These are phyloP conservation scores for Aspergillus sp. DNA, from an alignment of 2,329 filamentous ascomycete genomes.

Conservation along the genomic window DNA sequence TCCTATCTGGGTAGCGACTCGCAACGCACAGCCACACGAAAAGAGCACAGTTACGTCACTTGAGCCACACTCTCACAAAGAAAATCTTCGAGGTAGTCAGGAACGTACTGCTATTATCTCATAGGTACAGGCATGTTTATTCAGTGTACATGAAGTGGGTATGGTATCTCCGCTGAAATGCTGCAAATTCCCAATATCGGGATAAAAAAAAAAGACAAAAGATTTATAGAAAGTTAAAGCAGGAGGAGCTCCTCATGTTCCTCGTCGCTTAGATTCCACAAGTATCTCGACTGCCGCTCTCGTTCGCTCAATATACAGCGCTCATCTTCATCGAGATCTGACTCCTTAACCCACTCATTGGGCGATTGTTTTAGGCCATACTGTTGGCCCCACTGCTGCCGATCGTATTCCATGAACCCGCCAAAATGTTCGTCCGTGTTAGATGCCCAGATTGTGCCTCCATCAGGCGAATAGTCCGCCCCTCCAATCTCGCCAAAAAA, in stretches of 20 bases:
- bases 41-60: background rate
- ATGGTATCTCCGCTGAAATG: slow-evolving; percentile 13
- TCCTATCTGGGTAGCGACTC: background rate
- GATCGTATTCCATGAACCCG: slow-evolving; percentile 47
- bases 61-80: background rate
- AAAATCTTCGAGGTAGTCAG: too few species aligned
- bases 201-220: background rate
- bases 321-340: slow-evolving; percentile 34
- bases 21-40: slow-evolving; percentile 2
- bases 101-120: background rate
- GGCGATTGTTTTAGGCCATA: slow-evolving; percentile 35
- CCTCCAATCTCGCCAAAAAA: slow-evolving; percentile 49
- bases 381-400: slow-evolving; percentile 37
- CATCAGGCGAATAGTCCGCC: slow-evolving; percentile 44
- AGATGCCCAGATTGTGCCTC: slow-evolving; percentile 43
- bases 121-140: background rate
- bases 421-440: slow-evolving; percentile 46
- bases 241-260: slow-evolving; percentile 36
- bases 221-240: background rate
- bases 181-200: slow-evolving; percentile 7
- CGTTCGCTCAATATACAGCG: slow-evolving; percentile 35
- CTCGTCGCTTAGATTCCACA: slow-evolving; percentile 33
- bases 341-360: slow-evolving; percentile 39
- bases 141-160: slow-evolving; percentile 1
- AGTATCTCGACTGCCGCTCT: slow-evolving; percentile 36